Base-by-base conservation (phyloP, 768 basidiomycete genomes). In the Tricholoma matsutake region DNA sequence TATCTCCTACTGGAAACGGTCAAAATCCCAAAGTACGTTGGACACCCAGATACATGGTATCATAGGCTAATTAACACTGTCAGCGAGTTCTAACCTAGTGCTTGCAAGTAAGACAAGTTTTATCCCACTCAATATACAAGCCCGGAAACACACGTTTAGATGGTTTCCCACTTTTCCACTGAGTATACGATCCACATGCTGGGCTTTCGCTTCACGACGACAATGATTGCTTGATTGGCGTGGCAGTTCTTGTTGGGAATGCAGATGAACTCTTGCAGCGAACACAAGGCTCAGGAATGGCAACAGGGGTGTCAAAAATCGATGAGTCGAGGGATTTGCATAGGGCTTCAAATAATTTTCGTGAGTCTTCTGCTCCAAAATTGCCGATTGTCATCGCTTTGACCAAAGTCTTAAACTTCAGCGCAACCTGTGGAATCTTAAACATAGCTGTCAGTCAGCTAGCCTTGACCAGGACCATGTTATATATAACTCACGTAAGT, bases 281-380 rank as follows among this genome's bases (percentile, higher is more conserved):
- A 34, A 28, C n/a, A 5, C 10, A 37, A 6, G 28, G 54, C 20
- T 54, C 37, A 16, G 39, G 56, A 11, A 35, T 6, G 20, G 22
- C 16, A 18, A 65, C 61, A 7, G 61, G 60, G 1, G 63, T 47
- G 9, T 82, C 80, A 63, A 82, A 80, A 3, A 77, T 69, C 6
- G 73, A 66, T 3, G 76, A 72, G 34, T 81, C 78, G 13, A 84
- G 68, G 6, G 79, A 72, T 58, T 76, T 76, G 61, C 78, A 79
- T 6, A 82, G 68, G 10, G 81, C 79, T 62, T 84, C 82, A 58
- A 83, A 83, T 51, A 83, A 70, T 55, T 78, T 79, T 10, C 79
- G 75, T 1, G 81, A 70, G 54, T 79, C 81, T 37, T 85, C 80
- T 1, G 81, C 82, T n/a, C 73, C 75, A 63, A 83, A 83, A 28